Evolutionary conservation across 768 basidiomycete genomes (phyloP).

Genomic region (Tephrocybe sp.): DNA sequence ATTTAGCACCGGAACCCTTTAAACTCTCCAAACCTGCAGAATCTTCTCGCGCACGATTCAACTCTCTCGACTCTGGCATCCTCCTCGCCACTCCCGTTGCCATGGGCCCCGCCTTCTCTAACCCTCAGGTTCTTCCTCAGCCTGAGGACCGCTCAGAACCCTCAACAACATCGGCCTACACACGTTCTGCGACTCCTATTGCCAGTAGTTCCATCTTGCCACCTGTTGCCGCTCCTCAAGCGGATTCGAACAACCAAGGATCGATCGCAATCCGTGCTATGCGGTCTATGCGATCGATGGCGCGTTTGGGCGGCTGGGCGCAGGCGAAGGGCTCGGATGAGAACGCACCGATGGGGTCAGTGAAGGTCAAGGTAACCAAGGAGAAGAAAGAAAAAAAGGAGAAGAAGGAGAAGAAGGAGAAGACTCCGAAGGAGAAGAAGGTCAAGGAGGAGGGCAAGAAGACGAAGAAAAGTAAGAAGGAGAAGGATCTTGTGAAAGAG

Average conservation of each 20-base stretch:
- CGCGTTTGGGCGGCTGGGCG: conserved; percentile 73
- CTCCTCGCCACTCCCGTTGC: conserved; percentile 34
- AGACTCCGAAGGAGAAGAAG: conserved; percentile 17
- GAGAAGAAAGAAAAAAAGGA: conserved; percentile 31
- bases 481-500: conserved; percentile 36
- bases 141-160: conserved; percentile 11
- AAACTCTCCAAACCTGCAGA: conserved; percentile 25
- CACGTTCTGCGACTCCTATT: conserved; percentile 38
- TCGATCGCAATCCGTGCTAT: conserved; percentile 82
- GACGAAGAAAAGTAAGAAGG: conserved; percentile 31
- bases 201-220: conserved; percentile 37
- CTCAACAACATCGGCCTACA: conserved; percentile 22
- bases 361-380: conserved; percentile 10
- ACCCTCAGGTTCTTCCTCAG: background rate
- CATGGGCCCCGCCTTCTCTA: conserved; percentile 23
- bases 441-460: conserved; percentile 20
- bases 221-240: conserved; percentile 22
- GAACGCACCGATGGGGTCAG: conserved; percentile 6
- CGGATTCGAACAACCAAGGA: conserved; percentile 33
- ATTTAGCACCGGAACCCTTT: conserved; percentile 48
- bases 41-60: conserved; percentile 53
- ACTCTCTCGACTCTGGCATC: conserved; percentile 54
- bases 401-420: conserved; percentile 13
- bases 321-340: conserved; percentile 45
- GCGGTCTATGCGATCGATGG: conserved; percentile 70